A percentile compares a stretch with the other conserved stretches of the same genome.
phyloP scores from a whole-genome alignment of 1,284 basidiomycete species.

The Tranzscheliella williamsii region DNA sequence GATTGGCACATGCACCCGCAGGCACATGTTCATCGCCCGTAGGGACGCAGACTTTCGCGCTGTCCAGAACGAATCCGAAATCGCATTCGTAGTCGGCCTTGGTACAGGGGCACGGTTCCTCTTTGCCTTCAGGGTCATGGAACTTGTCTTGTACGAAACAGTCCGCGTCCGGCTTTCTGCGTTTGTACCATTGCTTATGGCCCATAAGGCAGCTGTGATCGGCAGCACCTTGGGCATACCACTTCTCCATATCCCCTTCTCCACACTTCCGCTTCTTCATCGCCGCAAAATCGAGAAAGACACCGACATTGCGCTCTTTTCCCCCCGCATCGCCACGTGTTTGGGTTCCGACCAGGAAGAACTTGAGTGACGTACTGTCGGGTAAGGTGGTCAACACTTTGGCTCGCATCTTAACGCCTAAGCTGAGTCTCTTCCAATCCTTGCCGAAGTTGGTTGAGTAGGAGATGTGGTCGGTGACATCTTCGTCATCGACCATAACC shows the following conservation, averaged over 20 bases:
- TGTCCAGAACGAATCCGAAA: conserved; percentile 80
- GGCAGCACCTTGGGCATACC: conserved; percentile 75
- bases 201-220: conserved; percentile 85
- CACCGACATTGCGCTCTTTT: conserved; percentile 70
- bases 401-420: conserved; percentile 76
- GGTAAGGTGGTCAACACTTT: conserved; percentile 83
- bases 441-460: conserved; percentile 86
- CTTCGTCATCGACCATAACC: conserved; percentile 84
- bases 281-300: conserved; percentile 82
- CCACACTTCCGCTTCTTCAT: conserved; percentile 73
- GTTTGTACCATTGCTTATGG: conserved; percentile 92
- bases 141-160: conserved; percentile 89
- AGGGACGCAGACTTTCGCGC: conserved; percentile 71
- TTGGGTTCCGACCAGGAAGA: conserved; percentile 83
- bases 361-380: conserved; percentile 84
- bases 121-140: conserved; percentile 65
- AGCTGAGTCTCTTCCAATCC: conserved; percentile 75
- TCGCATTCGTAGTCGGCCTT: conserved; percentile 93
- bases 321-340: conserved; percentile 69
- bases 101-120: conserved; percentile 80
- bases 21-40: conserved; percentile 84
- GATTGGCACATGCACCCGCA: conserved; percentile 70
- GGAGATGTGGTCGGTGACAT: conserved; percentile 71
- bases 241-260: conserved; percentile 78
- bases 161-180: conserved; percentile 79